Base-by-base conservation (phyloP, 257 asterid genomes). In the Anisodus tanguticus region DNA sequence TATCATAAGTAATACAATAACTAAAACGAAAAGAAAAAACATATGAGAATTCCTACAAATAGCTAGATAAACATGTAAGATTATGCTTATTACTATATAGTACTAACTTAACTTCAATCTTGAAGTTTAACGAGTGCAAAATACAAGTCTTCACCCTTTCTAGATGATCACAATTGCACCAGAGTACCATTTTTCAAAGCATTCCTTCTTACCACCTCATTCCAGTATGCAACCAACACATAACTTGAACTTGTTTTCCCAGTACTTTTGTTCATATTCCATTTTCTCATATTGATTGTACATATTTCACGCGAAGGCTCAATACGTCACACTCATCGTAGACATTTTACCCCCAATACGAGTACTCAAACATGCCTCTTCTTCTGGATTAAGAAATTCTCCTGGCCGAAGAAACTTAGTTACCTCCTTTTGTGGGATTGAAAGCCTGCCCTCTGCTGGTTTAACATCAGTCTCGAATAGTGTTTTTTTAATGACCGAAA, bases 151-250 rank as follows among this genome's bases (percentile, higher is more conserved):
- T 17, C 4, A 5, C 70, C 70, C 41, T 49, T 12, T n/a, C 85
- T 69, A 2, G 70, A 83, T 37, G 85, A 17, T 81, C 85, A 83
- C 5, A 83, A 3, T 31, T 69, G 85, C 4, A 83, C 81, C 12
- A 3, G 35, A 4, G 39, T 35, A 17, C 26, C 59, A 4, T 0
- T 0, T 10, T 43, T 41, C 85, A 69, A 4, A 0, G 8, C 7
- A 35, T 83, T 83, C 5, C 11, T 63, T 15, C 4, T 37, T 2
- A 26, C 69, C 5, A 83, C 85, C 9, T 11, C 53, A 37, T 83
- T 83, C 85, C 81, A 83, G 5, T 69, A 7, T 54, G 83, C 57
- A 7, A 35, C 45, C 35, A 79, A 9, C 35, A 31, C 35, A 31
- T 31, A 31, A 31, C 35, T 31, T 31, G 35, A 31, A 31, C 35